Conservation (phyloP, 352 stramenopile species). For the Pythium aristosporum region DNA sequence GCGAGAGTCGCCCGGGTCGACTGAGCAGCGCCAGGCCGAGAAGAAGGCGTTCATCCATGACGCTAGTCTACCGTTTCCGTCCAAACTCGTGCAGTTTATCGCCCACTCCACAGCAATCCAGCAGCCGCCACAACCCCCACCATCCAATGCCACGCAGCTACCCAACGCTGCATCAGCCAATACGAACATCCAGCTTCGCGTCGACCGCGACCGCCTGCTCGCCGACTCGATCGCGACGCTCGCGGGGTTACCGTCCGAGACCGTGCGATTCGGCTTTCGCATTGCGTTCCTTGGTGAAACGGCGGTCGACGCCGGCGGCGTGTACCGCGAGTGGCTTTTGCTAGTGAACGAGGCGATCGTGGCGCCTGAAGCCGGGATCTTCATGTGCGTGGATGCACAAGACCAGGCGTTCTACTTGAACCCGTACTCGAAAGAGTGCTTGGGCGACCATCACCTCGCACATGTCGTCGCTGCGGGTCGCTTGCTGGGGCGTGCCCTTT, state of each 20-base stretch:
- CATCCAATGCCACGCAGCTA: neutral
- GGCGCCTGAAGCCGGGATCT: constrained; percentile 47
- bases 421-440: constrained; percentile 52
- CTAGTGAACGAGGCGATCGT: constrained; percentile 67
- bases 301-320: constrained; percentile 69
- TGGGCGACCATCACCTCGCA: constrained; percentile 69
- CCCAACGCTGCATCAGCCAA: no score
- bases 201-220: constrained; percentile 37
- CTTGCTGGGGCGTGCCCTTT: constrained; percentile 56
- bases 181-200: constrained; percentile 4
- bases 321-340: constrained; percentile 89
- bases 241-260: constrained; percentile 38
- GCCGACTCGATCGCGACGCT: constrained; percentile 66
- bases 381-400: constrained; percentile 46
- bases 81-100: constrained; percentile 22
- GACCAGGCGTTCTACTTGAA: constrained; percentile 67
- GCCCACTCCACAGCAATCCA: neutral
- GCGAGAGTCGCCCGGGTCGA: neutral
- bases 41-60: constrained; percentile 10
- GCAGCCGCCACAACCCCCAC: neutral
- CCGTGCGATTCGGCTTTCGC: constrained; percentile 52
- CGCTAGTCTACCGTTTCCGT: constrained; percentile 14
- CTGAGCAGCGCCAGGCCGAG: constrained; percentile 7
- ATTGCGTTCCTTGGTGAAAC: constrained; percentile 81
- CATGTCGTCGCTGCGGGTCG: constrained; percentile 60